These are phyloP conservation scores for Fusarium duplospermum DNA, from an alignment of 2,329 filamentous ascomycete genomes.

Conservation along the genomic window DNA sequence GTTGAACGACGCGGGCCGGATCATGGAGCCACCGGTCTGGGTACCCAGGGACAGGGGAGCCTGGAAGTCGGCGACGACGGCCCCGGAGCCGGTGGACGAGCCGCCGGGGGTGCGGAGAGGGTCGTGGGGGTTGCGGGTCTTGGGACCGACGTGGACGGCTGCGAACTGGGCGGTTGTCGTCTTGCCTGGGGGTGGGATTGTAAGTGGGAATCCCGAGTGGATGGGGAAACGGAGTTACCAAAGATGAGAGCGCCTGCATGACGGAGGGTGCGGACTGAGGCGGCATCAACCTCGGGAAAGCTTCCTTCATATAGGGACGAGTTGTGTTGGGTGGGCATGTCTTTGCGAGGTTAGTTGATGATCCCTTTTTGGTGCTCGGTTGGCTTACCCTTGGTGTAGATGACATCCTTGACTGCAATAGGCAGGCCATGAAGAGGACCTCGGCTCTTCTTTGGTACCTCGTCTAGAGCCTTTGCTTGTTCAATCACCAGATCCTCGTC, in stretches of 20 bases:
- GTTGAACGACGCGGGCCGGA: slow-evolving; percentile 74
- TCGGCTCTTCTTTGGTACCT: slow-evolving; percentile 58
- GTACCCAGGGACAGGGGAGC: slow-evolving; percentile 71
- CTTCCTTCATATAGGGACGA: slow-evolving; percentile 65
- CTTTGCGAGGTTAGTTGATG: slow-evolving; percentile 40
- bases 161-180: slow-evolving; percentile 73
- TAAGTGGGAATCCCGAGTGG: background rate
- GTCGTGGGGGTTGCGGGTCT: slow-evolving; percentile 74
- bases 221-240: slow-evolving; percentile 11
- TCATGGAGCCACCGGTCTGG: slow-evolving; percentile 74
- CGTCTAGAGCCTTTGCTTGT: slow-evolving; percentile 63
- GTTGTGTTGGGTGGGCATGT: slow-evolving; percentile 68
- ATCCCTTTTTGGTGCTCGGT: background rate
- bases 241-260: slow-evolving; percentile 69
- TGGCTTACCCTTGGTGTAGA: slow-evolving; percentile 62
- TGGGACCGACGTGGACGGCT: slow-evolving; percentile 62
- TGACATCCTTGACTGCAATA: slow-evolving; percentile 70
- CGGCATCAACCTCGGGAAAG: slow-evolving; percentile 62
- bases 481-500: slow-evolving; percentile 57
- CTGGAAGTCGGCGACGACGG: slow-evolving; percentile 74
- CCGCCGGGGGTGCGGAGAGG: slow-evolving; percentile 72
- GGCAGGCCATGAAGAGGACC: slow-evolving; percentile 69
- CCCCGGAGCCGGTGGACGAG: slow-evolving; percentile 75
- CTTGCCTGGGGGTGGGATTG: slow-evolving; percentile 30
- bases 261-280: slow-evolving; percentile 63